phyloP scores from a whole-genome alignment of 768 basidiomycete species.

The Tricholoma matsutake region DNA sequence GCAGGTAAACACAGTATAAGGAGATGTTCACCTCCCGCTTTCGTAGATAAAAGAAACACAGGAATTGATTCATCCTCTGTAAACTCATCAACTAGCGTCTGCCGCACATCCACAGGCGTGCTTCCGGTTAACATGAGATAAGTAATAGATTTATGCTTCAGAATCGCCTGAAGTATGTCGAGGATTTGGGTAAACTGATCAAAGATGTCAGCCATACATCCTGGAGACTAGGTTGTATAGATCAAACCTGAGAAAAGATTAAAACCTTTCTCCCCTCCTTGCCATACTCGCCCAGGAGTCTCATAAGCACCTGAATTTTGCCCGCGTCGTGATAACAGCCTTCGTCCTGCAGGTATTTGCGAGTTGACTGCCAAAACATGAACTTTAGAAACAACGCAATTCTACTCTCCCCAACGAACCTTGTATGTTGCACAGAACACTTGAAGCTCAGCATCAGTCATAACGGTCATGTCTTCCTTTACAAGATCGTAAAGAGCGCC shows the following conservation, averaged over 20 bases:
- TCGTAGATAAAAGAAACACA: constrained; percentile 89
- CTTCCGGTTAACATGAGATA: constrained; percentile 88
- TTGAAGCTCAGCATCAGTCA: constrained; percentile 97
- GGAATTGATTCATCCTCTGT: constrained; percentile 83
- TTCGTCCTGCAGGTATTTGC: constrained; percentile 70
- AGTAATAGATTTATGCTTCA: constrained; percentile 68
- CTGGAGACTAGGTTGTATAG: not conserved
- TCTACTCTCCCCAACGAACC: constrained; percentile 39
- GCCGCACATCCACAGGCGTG: constrained; percentile 91
- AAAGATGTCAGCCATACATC: not conserved
- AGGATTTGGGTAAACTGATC: constrained; percentile 90
- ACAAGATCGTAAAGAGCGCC: constrained; percentile 80
- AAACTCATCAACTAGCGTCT: constrained; percentile 93
- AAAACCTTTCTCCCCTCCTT: constrained; percentile 76
- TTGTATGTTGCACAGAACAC: constrained; percentile 83
- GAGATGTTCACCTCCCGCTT: constrained; percentile 62
- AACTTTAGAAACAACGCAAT: not conserved
- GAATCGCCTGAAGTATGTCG: constrained; percentile 84
- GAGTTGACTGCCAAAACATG: constrained; percentile 49
- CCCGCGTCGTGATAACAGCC: constrained; percentile 83
- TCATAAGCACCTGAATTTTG: constrained; percentile 74
- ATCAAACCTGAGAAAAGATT: constrained; percentile 87
- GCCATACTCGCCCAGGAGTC: constrained; percentile 65
- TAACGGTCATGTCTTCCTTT: constrained; percentile 96
- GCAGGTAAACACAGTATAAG: not conserved